Evolutionary conservation across 768 basidiomycete species (phyloP).

Genomic region (Albatrellus ellisii): DNA sequence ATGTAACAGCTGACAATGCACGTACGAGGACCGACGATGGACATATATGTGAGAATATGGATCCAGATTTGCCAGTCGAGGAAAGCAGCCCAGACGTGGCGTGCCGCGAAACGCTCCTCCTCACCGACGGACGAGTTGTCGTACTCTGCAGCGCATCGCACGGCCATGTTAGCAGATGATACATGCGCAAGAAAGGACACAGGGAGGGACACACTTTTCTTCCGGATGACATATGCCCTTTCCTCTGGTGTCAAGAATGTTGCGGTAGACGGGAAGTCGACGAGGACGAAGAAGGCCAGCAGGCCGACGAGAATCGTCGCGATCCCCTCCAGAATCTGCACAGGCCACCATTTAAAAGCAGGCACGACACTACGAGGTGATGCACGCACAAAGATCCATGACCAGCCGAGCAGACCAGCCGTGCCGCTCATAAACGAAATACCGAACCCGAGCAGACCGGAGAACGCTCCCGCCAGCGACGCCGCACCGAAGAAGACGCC

Average conservation of each 20-base stretch:
- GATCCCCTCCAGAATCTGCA: slow-evolving; percentile 50
- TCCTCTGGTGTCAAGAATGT: slow-evolving; percentile 50
- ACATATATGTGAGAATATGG: slow-evolving; percentile 46
- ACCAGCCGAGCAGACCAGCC: slow-evolving; percentile 19
- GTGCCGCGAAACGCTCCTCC: slow-evolving; percentile 43
- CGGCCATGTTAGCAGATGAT: not conserved
- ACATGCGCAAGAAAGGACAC: not conserved
- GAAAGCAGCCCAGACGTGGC: slow-evolving; percentile 40
- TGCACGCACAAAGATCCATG: slow-evolving; percentile 21
- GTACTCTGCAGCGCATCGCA: slow-evolving; percentile 34
- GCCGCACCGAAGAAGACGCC: slow-evolving; percentile 24
- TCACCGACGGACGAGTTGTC: slow-evolving; percentile 44
- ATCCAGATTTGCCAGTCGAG: slow-evolving; percentile 57
- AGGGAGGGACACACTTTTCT: slow-evolving; percentile 31
- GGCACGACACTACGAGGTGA: not conserved
- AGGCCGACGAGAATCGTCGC: slow-evolving; percentile 43
- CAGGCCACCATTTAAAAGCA: not conserved
- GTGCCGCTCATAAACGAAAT: slow-evolving; percentile 24
- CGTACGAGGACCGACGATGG: slow-evolving; percentile 45
- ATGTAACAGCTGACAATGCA: slow-evolving; percentile 7
- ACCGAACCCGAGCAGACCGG: slow-evolving; percentile 21
- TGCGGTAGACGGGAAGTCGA: slow-evolving; percentile 49
- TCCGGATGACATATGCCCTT: slow-evolving; percentile 37
- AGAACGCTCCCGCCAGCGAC: slow-evolving; percentile 19
- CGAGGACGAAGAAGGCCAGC: slow-evolving; percentile 39